Evolutionary conservation across 2,329 filamentous ascomycete species (phyloP).

Genomic region (Colletotrichum eleusines): DNA sequence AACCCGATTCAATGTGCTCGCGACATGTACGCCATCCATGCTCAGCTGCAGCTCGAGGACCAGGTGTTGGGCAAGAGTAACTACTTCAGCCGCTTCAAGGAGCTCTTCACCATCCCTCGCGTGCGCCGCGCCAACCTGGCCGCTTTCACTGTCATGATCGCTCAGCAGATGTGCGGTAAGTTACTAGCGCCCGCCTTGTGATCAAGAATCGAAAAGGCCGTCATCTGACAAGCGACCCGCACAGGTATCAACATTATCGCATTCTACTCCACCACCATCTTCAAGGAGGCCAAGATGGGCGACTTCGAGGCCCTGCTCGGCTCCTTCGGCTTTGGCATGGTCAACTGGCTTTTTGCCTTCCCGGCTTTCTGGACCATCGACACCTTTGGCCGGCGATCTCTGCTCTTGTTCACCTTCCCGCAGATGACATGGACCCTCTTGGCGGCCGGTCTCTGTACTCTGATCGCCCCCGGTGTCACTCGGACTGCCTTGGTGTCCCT

Average conservation of each 20-base stretch:
- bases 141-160: conserved; percentile 84
- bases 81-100: conserved; percentile 71
- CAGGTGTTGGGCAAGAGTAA: conserved; percentile 63
- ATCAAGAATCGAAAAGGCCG: not conserved
- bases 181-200: not conserved
- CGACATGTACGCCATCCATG: conserved; percentile 74
- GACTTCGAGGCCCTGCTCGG: conserved; percentile 65
- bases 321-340: conserved; percentile 63
- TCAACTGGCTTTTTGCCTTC: conserved; percentile 71
- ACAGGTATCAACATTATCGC: conserved; percentile 77
- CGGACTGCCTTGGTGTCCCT: conserved; percentile 64
- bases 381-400: conserved; percentile 64
- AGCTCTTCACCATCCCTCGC: conserved; percentile 77
- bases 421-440: conserved; percentile 71
- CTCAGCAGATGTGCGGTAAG: conserved; percentile 74
- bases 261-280: conserved; percentile 78
- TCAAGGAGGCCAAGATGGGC: conserved; percentile 67
- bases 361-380: conserved; percentile 67
- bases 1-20: conserved; percentile 68
- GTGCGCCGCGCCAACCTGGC: conserved; percentile 80
- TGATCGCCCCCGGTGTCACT: conserved; percentile 52
- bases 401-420: conserved; percentile 70
- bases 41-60: conserved; percentile 72
- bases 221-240: not conserved
- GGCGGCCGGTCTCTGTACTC: conserved; percentile 66